Conservation (phyloP, 2,329 filamentous ascomycete species). For the Aureobasidium melanogenum region DNA sequence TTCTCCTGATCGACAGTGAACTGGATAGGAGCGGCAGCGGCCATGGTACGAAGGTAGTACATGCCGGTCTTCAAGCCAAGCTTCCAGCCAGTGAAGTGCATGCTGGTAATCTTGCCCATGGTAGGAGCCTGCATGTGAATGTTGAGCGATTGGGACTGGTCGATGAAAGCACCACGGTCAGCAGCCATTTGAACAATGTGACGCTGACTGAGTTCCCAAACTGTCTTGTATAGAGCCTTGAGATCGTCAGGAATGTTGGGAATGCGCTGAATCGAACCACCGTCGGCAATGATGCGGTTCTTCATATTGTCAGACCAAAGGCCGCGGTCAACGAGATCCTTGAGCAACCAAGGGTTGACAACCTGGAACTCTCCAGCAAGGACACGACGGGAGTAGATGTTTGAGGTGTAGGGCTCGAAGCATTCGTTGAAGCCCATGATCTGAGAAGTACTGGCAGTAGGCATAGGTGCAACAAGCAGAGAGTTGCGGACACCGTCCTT, state of each 20-base stretch:
- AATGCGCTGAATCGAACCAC: slow-evolving; percentile 92
- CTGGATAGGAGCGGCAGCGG: slow-evolving; percentile 91
- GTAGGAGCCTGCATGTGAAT: slow-evolving; percentile 99
- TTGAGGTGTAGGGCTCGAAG: slow-evolving; percentile 99
- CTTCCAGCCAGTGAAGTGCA: slow-evolving; percentile 99
- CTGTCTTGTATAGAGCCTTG: slow-evolving; percentile 98
- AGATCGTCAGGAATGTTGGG: slow-evolving; percentile 93
- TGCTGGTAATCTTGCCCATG: slow-evolving; percentile 99
- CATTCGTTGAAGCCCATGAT: slow-evolving; percentile 99
- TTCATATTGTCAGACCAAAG: slow-evolving; percentile 99
- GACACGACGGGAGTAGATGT: slow-evolving; percentile 98
- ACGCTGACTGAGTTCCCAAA: slow-evolving; percentile 97
- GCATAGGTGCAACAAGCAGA: slow-evolving; percentile 92
- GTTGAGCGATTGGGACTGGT: slow-evolving; percentile 98
- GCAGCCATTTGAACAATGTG: slow-evolving; percentile 96
- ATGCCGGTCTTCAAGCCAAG: slow-evolving; percentile 98
- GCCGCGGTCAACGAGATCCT: slow-evolving; percentile 95
- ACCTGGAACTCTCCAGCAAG: slow-evolving; percentile 98
- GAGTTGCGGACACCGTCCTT: slow-evolving; percentile 93
- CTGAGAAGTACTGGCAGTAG: slow-evolving; percentile 92
- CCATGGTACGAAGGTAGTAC: slow-evolving; percentile 99
- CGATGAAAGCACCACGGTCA: slow-evolving; percentile 95
- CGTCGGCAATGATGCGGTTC: slow-evolving; percentile 98
- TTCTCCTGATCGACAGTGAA: slow-evolving; percentile 98
- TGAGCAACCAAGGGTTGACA: slow-evolving; percentile 96